phyloP scores from a whole-genome alignment of 345 rosid genomes.

The Lepidium sativum region DNA sequence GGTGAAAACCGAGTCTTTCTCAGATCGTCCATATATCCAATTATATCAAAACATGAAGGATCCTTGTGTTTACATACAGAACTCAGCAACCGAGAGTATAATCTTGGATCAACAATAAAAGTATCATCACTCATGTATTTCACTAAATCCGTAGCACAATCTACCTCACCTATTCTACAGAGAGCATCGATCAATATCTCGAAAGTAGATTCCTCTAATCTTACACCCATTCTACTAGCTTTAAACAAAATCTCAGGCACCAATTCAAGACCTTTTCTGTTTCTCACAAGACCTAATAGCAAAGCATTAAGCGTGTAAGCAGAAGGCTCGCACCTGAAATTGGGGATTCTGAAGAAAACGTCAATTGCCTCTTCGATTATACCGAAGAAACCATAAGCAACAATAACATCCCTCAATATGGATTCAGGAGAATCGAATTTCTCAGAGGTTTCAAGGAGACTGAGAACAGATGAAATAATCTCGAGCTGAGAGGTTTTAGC shows the following conservation, averaged over 20 bases:
- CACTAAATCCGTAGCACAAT: slow-evolving; percentile 45
- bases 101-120: slow-evolving; percentile 30
- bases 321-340: slow-evolving; percentile 67
- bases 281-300: slow-evolving; percentile 47
- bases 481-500: slow-evolving; percentile 35
- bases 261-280: slow-evolving; percentile 30
- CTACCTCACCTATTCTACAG: slow-evolving; percentile 54
- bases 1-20: slow-evolving; percentile 54
- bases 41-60: slow-evolving; percentile 28
- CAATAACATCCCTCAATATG: slow-evolving; percentile 39
- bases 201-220: slow-evolving; percentile 53
- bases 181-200: slow-evolving; percentile 41
- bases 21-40: slow-evolving; percentile 38
- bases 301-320: slow-evolving; percentile 55
- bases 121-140: slow-evolving; percentile 37
- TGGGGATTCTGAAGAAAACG: slow-evolving; percentile 49
- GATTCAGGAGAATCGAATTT: slow-evolving; percentile 56
- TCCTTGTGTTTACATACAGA: slow-evolving; percentile 41
- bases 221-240: slow-evolving; percentile 45
- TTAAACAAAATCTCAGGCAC: slow-evolving; percentile 48
- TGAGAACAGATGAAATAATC: slow-evolving; percentile 43
- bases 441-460: slow-evolving; percentile 38
- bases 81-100: slow-evolving; percentile 38
- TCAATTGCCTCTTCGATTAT: slow-evolving; percentile 36
- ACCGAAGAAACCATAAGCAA: slow-evolving; percentile 32